Evolutionary conservation across 1,284 basidiomycete species (phyloP).

Genomic region (Exobasidium cylindrosporum): DNA sequence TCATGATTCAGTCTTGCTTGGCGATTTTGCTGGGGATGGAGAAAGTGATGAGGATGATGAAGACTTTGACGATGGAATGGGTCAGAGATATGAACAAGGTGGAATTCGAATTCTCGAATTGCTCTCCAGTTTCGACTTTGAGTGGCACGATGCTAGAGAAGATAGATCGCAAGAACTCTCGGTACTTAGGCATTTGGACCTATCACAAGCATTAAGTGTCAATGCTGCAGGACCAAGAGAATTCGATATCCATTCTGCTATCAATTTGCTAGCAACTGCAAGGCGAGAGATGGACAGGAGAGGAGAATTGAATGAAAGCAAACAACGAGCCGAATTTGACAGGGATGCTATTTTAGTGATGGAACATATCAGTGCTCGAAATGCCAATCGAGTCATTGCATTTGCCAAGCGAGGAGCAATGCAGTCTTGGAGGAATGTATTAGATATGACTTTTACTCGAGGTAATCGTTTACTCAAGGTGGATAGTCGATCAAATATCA

Average conservation of each 20-base stretch:
- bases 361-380: constrained; percentile 44
- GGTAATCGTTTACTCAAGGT: constrained; percentile 37
- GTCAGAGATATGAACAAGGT: constrained; percentile 54
- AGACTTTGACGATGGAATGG: constrained; percentile 5
- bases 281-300: constrained; percentile 34
- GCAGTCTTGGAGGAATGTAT: constrained; percentile 45
- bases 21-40: constrained; percentile 18
- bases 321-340: constrained; percentile 36
- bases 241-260: constrained; percentile 70
- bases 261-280: constrained; percentile 53
- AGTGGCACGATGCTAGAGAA: constrained; percentile 71
- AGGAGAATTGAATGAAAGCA: constrained; percentile 32
- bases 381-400: constrained; percentile 43
- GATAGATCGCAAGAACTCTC: constrained; percentile 64
- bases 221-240: constrained; percentile 71
- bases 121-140: constrained; percentile 77
- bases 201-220: constrained; percentile 70
- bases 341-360: constrained; percentile 40
- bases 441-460: constrained; percentile 46
- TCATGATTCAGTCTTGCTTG: constrained; percentile 24
- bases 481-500: constrained; percentile 35
- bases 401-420: constrained; percentile 36
- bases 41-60: constrained; percentile 27
- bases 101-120: constrained; percentile 84
- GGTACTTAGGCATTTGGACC: constrained; percentile 65